Percentiles rank a stretch among this genome's conserved stretches.
These are phyloP conservation scores for Talaromyces sp. DNA, from an alignment of 2,329 filamentous ascomycete genomes.

Conservation along the genomic window DNA sequence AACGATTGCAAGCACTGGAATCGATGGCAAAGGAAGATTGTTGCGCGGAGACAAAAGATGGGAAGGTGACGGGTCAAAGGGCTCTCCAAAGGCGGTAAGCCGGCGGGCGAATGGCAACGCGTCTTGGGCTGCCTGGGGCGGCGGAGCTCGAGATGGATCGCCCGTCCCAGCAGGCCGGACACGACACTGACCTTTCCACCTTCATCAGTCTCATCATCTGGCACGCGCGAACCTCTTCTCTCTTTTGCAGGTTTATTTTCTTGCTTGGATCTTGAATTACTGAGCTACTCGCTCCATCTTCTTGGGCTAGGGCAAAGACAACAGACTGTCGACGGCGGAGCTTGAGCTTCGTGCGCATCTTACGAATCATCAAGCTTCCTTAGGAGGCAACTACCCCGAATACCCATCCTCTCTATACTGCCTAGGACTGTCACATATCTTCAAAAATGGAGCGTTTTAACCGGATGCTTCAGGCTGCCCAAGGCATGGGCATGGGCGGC, in stretches of 20 bases:
- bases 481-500: conserved; percentile 48
- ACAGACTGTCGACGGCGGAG: neutral
- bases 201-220: neutral
- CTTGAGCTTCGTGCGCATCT: conserved; percentile 6
- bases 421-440: conserved; percentile 8
- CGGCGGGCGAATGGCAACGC: conserved; percentile 4
- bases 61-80: neutral
- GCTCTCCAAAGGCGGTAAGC: conserved; percentile 11
- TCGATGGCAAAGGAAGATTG: neutral
- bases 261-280: neutral
- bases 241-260: neutral
- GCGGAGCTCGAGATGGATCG: conserved; percentile 8
- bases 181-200: conserved; percentile 1
- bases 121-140: neutral
- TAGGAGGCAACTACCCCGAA: conserved; percentile 11
- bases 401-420: conserved; percentile 9
- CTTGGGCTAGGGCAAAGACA: neutral
- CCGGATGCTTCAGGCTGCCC: conserved; percentile 73
- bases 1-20: neutral
- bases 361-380: conserved; percentile 6
- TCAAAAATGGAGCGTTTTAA: conserved; percentile 80
- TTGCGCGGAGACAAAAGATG: neutral
- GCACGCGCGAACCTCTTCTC: neutral
- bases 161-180: neutral
- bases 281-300: neutral